Evolutionary conservation across 1,284 basidiomycete genomes (phyloP), one percentile per base, ranked within the genome.

Genomic region (Ceratobasidium papillatum): DNA sequence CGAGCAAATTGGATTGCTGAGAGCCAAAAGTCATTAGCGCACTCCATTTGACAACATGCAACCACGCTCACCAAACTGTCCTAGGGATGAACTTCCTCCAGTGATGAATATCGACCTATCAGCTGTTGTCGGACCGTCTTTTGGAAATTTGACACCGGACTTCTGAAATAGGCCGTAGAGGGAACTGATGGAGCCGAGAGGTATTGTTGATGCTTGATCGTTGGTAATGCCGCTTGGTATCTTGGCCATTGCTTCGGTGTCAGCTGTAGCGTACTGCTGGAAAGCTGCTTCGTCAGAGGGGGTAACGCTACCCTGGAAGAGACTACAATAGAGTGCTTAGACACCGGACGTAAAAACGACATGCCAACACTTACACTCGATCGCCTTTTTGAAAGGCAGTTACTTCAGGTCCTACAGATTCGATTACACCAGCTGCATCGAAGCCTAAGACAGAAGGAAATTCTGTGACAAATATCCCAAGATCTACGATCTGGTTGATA

Each of bases 1-100:
- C 69, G 66, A 3, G 78, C 78, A 7, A 77, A 54, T 54, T 79
- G 78, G 36, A 79, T 77, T 14, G 71, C 77, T 66, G 34, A 32
- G 22, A 49, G n/a, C n/a, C 12, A n/a, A 8, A 22, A 22, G 19
- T n/a, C n/a, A 14, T 1, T 8, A 1, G 47, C 12, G 47, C 19
- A 14, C 19, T 14, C n/a, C 14, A 49, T n/a, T 7, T 43, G 41
- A 8, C 41, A 43, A 43, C 17, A 43, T 43, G 41, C 41, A 43
- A 43, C 49, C 9, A 12, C 9, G 27, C 49, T 27, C 7, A 52
- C 49, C 49, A 27, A 52, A 52, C 22, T 52, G 49, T 27, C 49
- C 49, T 11, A 52, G 22, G 4, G 49, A 52, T 25, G 49, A 52
- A 8, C 49, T 52, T 25, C 49, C 49, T 52, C 49, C 14, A 25